These are phyloP conservation scores for Pholiota adiposa DNA, from an alignment of 1,284 basidiomycete species.

Conservation along the genomic window DNA sequence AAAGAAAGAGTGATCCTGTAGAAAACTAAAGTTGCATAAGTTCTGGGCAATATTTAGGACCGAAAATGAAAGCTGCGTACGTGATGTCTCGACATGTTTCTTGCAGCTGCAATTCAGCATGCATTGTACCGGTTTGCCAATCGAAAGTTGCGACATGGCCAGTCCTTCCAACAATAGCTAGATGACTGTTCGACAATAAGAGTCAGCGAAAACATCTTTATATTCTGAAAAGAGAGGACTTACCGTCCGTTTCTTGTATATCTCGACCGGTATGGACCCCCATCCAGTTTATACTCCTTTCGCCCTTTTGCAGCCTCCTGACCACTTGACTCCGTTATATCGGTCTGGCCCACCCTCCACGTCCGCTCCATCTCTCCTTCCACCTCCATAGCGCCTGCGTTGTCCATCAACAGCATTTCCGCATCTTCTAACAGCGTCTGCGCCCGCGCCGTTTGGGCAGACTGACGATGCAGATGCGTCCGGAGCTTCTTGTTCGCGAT, in stretches of 20 bases:
- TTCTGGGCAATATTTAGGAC: conserved; percentile 3
- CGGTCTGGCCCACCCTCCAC: conserved; percentile 85
- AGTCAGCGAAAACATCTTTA: too few species aligned
- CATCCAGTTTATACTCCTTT: conserved; percentile 83
- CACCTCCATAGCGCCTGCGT: conserved; percentile 71
- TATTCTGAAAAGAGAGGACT: conserved; percentile 30
- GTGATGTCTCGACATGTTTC: conserved; percentile 93
- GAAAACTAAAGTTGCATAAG: conserved; percentile 52
- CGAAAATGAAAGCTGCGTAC: conserved; percentile 45
- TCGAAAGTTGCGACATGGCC: conserved; percentile 97
- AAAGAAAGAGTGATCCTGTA: conserved; percentile 92
- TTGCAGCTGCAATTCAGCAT: conserved; percentile 87
- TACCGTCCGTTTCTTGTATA: conserved; percentile 93
- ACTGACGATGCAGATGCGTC: conserved; percentile 65
- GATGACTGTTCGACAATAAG: conserved; percentile 55
- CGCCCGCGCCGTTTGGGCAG: conserved; percentile 57
- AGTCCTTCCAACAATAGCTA: conserved; percentile 81
- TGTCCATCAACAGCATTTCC: conserved; percentile 64
- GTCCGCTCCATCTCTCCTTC: conserved; percentile 87
- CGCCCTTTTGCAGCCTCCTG: conserved; percentile 76
- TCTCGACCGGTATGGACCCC: conserved; percentile 83
- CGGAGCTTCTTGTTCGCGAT: conserved; percentile 81
- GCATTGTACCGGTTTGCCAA: conserved; percentile 88
- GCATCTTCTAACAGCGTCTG: conserved; percentile 68
- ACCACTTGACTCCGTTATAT: conserved; percentile 75